Base-by-base conservation (phyloP, 2,329 filamentous ascomycete genomes). In the Fusarium protoensiforme region DNA sequence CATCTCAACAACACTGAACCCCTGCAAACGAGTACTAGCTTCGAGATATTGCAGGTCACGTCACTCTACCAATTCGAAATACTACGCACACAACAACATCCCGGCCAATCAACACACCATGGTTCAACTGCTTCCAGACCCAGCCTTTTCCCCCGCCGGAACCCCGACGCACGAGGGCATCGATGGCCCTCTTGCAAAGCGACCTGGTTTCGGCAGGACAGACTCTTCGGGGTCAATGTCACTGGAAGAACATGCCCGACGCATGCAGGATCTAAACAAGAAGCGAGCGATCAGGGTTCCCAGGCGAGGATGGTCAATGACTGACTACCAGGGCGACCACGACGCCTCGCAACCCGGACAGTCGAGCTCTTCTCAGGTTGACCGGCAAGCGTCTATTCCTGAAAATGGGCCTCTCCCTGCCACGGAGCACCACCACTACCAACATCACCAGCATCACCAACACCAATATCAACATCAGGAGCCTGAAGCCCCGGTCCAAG, bases 301-400 rank as follows among this genome's bases (percentile, higher is more conserved):
- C 2, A 81, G 85, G 46, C 83, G 86, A 43, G 85, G 86, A 18
- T 86, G 85, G 78, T 86, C 86, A 35, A 82, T 85, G 76, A 83
- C 84, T 48, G 85, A 87, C 43, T 85, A 85, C 61, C 81, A 83
- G 59, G 80, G 80, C 53, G 79, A 80, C 20, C 59, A 79, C 74
- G 48, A 75, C 60, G 61, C 76, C 54, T 59, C 75, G 41, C 64
- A 76, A 33, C 36, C 70, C 22, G 67, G 69, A 38, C 75, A 80
- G 38, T 69, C 71, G 7, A 51, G 72, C 22, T 64, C 76, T 16
- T 64, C 77, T 11, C 77, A 78, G 16, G 57, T 79, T 36, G 76
- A 78, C 16, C 77, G 72, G 20, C 77, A 81, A 46, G 76, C 78
- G 7, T 51, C 78, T 29, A 84, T 84, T 41, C 82, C 82, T n/a